Percentiles rank a stretch among this genome's conserved stretches.
phyloP scores from a whole-genome alignment of 306 rosid genomes.

The Mimosa pudica region DNA sequence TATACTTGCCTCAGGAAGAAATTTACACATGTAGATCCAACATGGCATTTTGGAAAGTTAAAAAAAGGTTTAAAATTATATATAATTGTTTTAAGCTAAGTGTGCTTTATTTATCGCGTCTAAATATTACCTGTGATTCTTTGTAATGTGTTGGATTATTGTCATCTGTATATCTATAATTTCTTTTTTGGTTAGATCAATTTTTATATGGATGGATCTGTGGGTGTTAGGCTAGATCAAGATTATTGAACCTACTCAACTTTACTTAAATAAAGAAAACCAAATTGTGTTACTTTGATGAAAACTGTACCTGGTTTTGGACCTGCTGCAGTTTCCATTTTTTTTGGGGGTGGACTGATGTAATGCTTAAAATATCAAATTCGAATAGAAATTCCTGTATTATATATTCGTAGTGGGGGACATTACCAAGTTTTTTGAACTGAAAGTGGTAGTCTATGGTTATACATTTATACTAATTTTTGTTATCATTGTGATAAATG shows the following conservation, averaged over 20 bases:
- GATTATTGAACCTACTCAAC: conserved; percentile 15
- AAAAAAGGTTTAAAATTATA: not conserved
- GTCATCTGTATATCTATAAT: not conserved
- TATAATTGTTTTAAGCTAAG: not conserved
- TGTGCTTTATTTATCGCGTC: not conserved
- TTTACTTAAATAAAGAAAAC: conserved; percentile 22
- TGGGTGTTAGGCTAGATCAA: conserved; percentile 7
- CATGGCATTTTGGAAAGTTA: not conserved
- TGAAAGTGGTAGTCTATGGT: not conserved
- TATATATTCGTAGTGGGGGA: conserved; percentile 3
- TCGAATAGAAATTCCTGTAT: conserved; percentile 18
- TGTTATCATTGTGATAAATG: not conserved
- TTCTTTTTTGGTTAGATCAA: conserved; percentile 15
- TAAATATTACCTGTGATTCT: conserved; percentile 3
- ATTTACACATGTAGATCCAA: not conserved
- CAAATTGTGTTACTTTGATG: conserved; percentile 9
- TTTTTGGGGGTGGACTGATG: not conserved
- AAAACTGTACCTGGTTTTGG: conserved; percentile 5
- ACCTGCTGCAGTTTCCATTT: not conserved
- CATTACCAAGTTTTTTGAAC: conserved; percentile 13
- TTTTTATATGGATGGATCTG: conserved; percentile 20
- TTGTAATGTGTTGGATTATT: conserved; percentile 18
- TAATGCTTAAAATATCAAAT: conserved; percentile 17
- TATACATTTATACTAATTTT: not conserved
- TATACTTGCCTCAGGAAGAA: not conserved